Conservation (phyloP, 306 rosid species). For the Prunus dulcis region DNA sequence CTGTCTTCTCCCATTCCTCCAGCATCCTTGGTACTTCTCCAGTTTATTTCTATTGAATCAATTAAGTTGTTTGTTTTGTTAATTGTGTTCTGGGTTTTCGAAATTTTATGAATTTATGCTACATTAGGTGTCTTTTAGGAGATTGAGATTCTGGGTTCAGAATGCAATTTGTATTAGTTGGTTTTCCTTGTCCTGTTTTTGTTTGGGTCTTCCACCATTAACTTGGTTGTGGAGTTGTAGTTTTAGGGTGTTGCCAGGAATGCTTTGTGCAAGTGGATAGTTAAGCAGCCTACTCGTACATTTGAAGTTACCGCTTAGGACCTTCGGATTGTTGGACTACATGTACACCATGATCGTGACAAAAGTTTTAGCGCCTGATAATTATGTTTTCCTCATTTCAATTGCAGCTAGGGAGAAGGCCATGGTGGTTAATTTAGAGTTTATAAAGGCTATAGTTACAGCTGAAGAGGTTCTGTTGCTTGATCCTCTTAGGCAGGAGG, state of each 20-base stretch:
- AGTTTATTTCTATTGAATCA: neutral
- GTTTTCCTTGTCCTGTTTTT: neutral
- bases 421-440: slow-evolving; percentile 96
- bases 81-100: neutral
- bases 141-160: neutral
- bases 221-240: neutral
- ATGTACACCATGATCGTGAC: neutral
- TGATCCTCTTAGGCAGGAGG: slow-evolving; percentile 81
- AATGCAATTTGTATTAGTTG: neutral
- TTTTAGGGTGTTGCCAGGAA: neutral
- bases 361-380: neutral
- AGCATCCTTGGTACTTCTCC: slow-evolving; percentile 72
- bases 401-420: slow-evolving; percentile 85
- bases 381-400: neutral
- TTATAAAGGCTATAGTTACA: slow-evolving; percentile 75
- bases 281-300: neutral
- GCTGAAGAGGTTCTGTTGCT: slow-evolving; percentile 90
- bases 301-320: neutral
- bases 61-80: neutral
- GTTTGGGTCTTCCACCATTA: neutral
- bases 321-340: neutral
- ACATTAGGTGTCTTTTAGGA: neutral
- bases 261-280: neutral
- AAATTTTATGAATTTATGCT: neutral
- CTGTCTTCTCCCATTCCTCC: slow-evolving; percentile 90